Base-by-base conservation (phyloP, 441 rosid species). In the Capsella rubella region DNA sequence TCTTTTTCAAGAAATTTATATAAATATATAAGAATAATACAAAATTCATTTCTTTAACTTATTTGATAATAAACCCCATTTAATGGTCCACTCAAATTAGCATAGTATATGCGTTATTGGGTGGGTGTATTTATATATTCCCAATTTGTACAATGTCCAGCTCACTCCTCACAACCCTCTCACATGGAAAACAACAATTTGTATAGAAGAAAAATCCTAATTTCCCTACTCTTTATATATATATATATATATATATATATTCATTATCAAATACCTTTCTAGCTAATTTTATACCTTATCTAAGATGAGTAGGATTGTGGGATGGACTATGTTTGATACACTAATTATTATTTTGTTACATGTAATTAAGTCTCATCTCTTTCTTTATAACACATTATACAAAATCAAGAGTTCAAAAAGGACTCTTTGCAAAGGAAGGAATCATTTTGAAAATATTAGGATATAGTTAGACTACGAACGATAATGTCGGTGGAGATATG, bases 101-200 rank as follows among this genome's bases (percentile, higher is more conserved):
- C 63, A 78, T 60, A 53, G 60, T 67, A 29, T 60, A 78, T 66
- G 74, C 49, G 49, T 72, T 21, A 78, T 25, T 71, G 47, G 68
- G 43, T 70, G 71, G 40, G 35, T 55, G 55, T 64, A 56, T 47
- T 61, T 63, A 49, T 70, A 57, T 71, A 70, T 71, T 57, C 72
- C 57, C n/a, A 25, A 58, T 77, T 40, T 77, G 63, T 71, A 65
- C 21, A 72, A 72, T 78, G 57, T 81, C 82, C 82, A 84, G 82
- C 85, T 87, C 86, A 79, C 78, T 77, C 63, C 75, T 81, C 69
- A 69, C 59, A 68, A 61, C 62, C 65, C 51, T 71, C 58, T 72
- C 86, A 81, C 87, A 78, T 82, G 90, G 81, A 67, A 21, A 60
- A 46, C 39, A 80, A 64, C 56, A 71, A 55, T 70, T 71, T 71